phyloP scores from a whole-genome alignment of 2,329 filamentous ascomycete genomes.

The Canariomyces notabilis region DNA sequence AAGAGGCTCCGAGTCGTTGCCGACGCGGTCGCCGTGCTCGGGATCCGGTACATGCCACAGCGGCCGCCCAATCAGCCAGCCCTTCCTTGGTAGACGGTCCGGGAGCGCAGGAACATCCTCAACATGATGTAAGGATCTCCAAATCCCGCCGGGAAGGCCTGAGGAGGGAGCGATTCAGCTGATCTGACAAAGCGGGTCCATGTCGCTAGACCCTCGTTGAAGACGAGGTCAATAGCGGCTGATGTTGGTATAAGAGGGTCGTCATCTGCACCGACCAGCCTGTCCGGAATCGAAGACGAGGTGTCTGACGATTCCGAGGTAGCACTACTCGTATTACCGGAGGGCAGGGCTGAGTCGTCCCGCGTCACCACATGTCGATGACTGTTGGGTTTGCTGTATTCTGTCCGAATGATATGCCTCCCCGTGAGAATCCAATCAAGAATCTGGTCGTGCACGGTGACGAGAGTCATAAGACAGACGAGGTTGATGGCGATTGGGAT shows the following conservation, averaged over 20 bases:
- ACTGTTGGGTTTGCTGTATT: not conserved
- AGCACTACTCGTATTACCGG: not conserved
- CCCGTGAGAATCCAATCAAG: conserved; percentile 1
- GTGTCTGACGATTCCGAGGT: not conserved
- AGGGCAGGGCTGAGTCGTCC: not conserved
- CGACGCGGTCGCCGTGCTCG: not conserved
- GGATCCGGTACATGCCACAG: conserved; percentile 10
- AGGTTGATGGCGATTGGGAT: too few relatives aligned
- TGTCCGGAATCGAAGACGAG: not conserved
- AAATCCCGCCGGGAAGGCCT: not conserved
- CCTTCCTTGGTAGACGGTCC: not conserved
- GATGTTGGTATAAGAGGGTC: not conserved
- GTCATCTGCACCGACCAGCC: not conserved
- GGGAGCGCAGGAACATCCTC: conserved; percentile 8
- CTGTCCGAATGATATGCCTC: not conserved
- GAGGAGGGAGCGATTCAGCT: not conserved
- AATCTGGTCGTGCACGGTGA: too few relatives aligned
- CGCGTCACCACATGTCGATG: not conserved
- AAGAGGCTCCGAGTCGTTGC: not conserved
- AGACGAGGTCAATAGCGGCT: not conserved
- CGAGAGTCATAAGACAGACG: too few relatives aligned
- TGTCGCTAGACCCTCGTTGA: not conserved
- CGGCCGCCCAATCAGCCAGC: not conserved
- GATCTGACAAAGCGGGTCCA: not conserved
- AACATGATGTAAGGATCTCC: conserved; percentile 3